These are phyloP conservation scores for Solidago caesia DNA, from an alignment of 129 eudicot species.

Conservation along the genomic window DNA sequence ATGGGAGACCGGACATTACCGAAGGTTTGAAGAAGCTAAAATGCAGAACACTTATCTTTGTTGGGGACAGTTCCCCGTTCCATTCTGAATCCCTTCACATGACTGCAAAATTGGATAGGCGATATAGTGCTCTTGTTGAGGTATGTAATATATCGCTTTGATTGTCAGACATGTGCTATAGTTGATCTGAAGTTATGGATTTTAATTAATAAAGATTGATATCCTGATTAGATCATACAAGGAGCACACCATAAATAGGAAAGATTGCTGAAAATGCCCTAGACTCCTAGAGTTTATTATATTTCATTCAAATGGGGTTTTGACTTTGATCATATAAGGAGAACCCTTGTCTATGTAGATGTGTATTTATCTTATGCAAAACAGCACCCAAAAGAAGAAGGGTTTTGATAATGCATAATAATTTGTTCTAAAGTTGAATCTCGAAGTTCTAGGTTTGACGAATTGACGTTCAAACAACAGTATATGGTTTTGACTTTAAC, in stretches of 20 bases:
- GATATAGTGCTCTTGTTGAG: conserved; percentile 96
- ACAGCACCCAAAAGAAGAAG: too few species aligned
- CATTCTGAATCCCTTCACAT: conserved; percentile 88
- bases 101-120: conserved; percentile 73
- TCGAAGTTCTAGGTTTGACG: too few species aligned
- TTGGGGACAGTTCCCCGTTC: conserved; percentile 84
- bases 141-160: conserved; percentile 33
- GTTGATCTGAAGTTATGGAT: neutral
- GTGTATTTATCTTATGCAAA: too few species aligned
- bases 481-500: neutral
- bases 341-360: too few species aligned
- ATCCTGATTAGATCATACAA: neutral
- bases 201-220: neutral
- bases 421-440: neutral
- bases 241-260: neutral
- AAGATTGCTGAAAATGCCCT: neutral
- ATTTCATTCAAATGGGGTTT: neutral
- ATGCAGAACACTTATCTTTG: conserved; percentile 92
- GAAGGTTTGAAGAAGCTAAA: conserved; percentile 68
- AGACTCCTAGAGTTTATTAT: too few species aligned
- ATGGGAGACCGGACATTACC: conserved; percentile 80
- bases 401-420: neutral
- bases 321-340: conserved; percentile 17
- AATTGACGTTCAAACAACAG: neutral
- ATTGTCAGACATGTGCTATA: neutral